These are phyloP conservation scores for Pneumocystis carinii DNA, from an alignment of 1,139 yeast species.

Conservation along the genomic window DNA sequence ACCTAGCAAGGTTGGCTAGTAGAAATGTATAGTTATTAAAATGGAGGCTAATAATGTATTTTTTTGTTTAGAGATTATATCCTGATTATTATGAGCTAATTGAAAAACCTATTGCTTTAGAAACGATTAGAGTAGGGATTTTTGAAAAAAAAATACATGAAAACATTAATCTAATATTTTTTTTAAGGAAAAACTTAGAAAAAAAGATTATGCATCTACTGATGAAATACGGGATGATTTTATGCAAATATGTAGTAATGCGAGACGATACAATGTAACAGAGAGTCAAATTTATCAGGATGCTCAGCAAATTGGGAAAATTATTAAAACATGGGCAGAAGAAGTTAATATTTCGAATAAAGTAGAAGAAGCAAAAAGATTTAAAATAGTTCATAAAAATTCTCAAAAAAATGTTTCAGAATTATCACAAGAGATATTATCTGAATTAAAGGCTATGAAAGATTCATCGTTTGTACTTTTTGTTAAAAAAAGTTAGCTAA, in stretches of 20 bases:
- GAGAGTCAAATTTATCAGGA: constrained; percentile 73
- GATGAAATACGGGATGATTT: constrained; percentile 57
- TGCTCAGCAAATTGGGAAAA: constrained; percentile 43
- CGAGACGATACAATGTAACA: constrained; percentile 73
- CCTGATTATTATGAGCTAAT: constrained; percentile 12
- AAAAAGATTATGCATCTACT: constrained; percentile 37
- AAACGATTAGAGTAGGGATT: constrained; percentile 4
- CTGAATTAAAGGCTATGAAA: not conserved
- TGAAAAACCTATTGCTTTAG: constrained; percentile 10
- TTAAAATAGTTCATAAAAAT: not conserved
- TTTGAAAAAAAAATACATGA: not conserved
- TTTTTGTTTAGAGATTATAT: constrained; percentile 1
- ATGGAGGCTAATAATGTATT: not conserved
- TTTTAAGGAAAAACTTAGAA: constrained; percentile 36
- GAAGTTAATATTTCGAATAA: not conserved
- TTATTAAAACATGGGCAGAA: not conserved
- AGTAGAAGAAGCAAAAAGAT: not conserved
- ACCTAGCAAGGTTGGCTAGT: constrained; percentile 3
- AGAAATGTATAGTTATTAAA: not conserved
- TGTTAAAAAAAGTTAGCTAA: not conserved
- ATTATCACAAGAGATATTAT: not conserved
- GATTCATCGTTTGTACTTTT: not conserved
- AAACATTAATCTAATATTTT: not conserved
- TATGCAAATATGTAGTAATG: constrained; percentile 68
- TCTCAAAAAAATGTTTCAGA: not conserved